Base-by-base conservation (phyloP, 1,284 basidiomycete genomes). In the Ganoderma lucidum region DNA sequence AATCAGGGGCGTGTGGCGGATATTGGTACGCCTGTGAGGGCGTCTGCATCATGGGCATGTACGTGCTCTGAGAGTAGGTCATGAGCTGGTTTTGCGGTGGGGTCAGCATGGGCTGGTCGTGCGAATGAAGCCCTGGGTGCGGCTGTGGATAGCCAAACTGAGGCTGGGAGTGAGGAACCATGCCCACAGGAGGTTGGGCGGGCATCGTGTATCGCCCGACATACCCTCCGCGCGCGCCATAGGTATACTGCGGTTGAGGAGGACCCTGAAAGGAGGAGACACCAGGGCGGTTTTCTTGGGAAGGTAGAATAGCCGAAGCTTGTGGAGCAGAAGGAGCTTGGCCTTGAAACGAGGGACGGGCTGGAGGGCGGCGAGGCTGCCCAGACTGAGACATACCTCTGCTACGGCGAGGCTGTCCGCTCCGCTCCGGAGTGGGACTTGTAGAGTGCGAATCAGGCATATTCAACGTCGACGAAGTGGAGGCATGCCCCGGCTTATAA, bases 151-250 rank as follows among this genome's bases (percentile, higher is more conserved):
- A 87, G 12, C 80, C 74, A 70, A 78, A 80, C 67, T 82, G 85
- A 12, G 81, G 76, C 4, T 82, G 75, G 39, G 81, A 74, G 59
- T 75, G 76, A 67, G 82, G 82, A 45, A 81, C 71, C 73, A 83
- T 79, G 70, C 74, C 78, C 70, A 81, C 77, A n/a, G 81, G 77
- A 35, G 82, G 81, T 68, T 78, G 84, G 72, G 85, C 78, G 48
- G 48, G 48, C 77, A 85, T 80, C 75, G 82, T 78, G 80, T 88
- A 88, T 78, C 83, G 85, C 64, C 82, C 82, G 39, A 81, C 76
- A 73, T 84, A 86, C 70, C 77, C 77, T 45, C 77, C 65, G 53
- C 77, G 79, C 48, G 82, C 84, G 64, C 75, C 75, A 71, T 83
- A 82, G 73, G 75, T 41, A 77, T 72, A 73, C 66, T 76, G 78